Conservation (phyloP, 2,329 filamentous ascomycete genomes). For the Metarhizium brunneum region DNA sequence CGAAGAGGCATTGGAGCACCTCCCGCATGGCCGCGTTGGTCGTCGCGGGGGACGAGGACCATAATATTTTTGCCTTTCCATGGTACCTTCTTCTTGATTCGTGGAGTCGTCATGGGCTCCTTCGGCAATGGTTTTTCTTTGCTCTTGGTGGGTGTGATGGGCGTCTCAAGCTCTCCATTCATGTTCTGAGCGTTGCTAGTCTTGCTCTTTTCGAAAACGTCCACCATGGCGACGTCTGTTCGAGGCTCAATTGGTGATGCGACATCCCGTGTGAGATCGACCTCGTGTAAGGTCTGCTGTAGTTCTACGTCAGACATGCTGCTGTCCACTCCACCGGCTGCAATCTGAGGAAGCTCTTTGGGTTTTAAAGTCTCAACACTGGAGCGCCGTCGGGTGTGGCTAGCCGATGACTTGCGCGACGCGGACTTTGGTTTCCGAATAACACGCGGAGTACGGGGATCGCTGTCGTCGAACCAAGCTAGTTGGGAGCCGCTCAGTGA, state of each 20-base stretch:
- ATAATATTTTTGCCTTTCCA: constrained; percentile 71
- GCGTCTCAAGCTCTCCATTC: constrained; percentile 20
- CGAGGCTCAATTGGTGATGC: constrained; percentile 4
- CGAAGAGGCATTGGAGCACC: constrained; percentile 45
- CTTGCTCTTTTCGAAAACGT: background rate
- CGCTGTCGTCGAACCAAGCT: constrained; percentile 41
- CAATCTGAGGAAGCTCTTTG: constrained; percentile 12
- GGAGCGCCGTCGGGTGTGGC: constrained; percentile 37
- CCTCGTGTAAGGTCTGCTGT: constrained; percentile 3
- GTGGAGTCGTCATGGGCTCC: constrained; percentile 38
- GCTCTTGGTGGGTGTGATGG: constrained; percentile 26
- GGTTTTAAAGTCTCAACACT: constrained; percentile 48
- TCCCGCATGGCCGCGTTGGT: constrained; percentile 51
- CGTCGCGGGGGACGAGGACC: constrained; percentile 59
- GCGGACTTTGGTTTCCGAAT: constrained; percentile 12
- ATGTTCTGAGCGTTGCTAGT: background rate
- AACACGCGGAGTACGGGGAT: constrained; percentile 39
- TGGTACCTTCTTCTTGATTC: constrained; percentile 59
- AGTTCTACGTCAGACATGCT: constrained; percentile 23
- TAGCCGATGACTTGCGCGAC: constrained; percentile 16
- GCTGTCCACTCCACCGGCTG: constrained; percentile 7
- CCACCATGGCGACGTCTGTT: background rate
- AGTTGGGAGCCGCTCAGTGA: constrained; percentile 59
- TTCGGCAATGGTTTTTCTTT: constrained; percentile 27
- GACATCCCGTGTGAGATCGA: constrained; percentile 8